A percentile compares a stretch with the other conserved stretches of the same genome.
Conservation (phyloP, 306 rosid species). For the Lotus japonicus region DNA sequence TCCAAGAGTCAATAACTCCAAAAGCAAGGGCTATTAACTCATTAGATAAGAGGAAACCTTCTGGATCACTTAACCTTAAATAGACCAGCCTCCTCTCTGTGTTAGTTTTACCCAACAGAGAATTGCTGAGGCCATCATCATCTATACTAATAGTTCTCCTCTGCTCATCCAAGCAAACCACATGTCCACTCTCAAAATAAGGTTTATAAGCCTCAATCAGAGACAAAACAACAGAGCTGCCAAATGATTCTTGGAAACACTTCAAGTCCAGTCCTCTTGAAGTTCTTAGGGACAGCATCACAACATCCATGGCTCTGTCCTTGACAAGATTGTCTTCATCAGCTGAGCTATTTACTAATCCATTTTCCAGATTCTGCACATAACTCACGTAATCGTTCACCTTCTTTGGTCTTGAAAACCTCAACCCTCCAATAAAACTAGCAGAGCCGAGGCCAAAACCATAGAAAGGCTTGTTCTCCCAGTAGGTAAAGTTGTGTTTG, state of each 20-base stretch:
- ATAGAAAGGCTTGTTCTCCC: slow-evolving; percentile 88
- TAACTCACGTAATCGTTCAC: slow-evolving; percentile 54
- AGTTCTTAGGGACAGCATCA: slow-evolving; percentile 89
- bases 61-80: slow-evolving; percentile 80
- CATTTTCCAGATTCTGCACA: slow-evolving; percentile 69
- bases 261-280: slow-evolving; percentile 65
- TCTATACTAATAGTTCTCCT: slow-evolving; percentile 40
- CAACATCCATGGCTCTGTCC: slow-evolving; percentile 71
- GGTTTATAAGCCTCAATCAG: slow-evolving; percentile 59
- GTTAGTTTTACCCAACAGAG: slow-evolving; percentile 13
- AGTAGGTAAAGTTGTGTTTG: slow-evolving; percentile 77
- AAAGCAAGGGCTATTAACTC: slow-evolving; percentile 85
- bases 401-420: slow-evolving; percentile 78
- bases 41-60: slow-evolving; percentile 86
- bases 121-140: slow-evolving; percentile 38
- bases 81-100: slow-evolving; percentile 28
- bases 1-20: slow-evolving; percentile 55
- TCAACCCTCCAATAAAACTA: slow-evolving; percentile 63
- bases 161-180: slow-evolving; percentile 56
- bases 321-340: slow-evolving; percentile 23
- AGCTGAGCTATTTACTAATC: slow-evolving; percentile 34
- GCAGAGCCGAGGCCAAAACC: slow-evolving; percentile 90
- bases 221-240: slow-evolving; percentile 40
- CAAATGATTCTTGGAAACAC: slow-evolving; percentile 50
- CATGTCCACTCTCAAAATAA: slow-evolving; percentile 76